Base-by-base conservation (phyloP, 2,329 filamentous ascomycete species). In the Penicillium griseofulvum region DNA sequence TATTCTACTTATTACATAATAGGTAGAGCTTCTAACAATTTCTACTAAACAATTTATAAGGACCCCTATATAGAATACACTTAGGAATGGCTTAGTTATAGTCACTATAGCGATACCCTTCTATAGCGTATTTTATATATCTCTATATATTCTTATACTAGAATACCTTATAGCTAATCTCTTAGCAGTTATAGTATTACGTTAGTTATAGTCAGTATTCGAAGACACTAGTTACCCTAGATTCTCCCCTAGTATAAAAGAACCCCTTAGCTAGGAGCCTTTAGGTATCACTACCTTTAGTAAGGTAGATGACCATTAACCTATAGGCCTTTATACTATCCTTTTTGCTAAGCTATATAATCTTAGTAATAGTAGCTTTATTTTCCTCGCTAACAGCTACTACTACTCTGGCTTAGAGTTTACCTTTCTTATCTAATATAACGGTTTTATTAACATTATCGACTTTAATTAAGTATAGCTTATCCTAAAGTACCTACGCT, bases 101-200 rank as follows among this genome's bases (percentile, higher is more conserved):
- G 49, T 16, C 16, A 50, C 56, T 64, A 19, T 64, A 42, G 47
- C 39, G 52, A 45, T 64, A 41, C 39, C 53, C 60, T 24, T 60
- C 54, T 33, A 14, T 22, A 17, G 56, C 55, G 52, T 37, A 64
- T 42, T 48, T 62, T 52, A 33, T 49, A 14, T 37, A 61, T 41
- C 52, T 63, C 59, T 65, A 34, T 45, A 24, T 24, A 14, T 68
- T 69, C 36, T 57, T 39, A 3, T n/a, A 49, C 3, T 49, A n/a
- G 24, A 49, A 48, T 38, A 9, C 45, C 34, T 48, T 48, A 12
- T 48, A 9, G 1, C 45, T 24, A n/a, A 48, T 38, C 22, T 37
- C 33, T 5, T 48, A 16, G 22, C 62, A 71, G 37, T 70, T 70
- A 42, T 68, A 71, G 50, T 57, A 72, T 62, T 71, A 56, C 29